phyloP scores from a whole-genome alignment of 305 asterid species.

The Solanum hybrid region DNA sequence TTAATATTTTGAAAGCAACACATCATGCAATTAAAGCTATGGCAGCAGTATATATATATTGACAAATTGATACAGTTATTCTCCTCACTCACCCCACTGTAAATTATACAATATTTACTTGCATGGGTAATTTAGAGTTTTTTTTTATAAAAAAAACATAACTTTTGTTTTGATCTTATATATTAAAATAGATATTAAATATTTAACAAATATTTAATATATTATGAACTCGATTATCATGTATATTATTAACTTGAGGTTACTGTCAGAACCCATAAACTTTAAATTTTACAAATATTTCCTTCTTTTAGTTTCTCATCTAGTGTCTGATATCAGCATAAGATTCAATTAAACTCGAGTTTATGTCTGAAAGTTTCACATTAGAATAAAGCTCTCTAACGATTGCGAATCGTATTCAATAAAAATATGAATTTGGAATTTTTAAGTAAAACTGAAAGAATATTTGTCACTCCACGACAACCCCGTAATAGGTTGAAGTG shows the following conservation, averaged over 20 bases:
- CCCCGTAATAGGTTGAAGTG: constrained; percentile 4
- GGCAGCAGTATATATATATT: background rate
- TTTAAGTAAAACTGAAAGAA: accelerated
- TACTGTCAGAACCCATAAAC: accelerated
- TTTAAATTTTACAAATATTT: background rate
- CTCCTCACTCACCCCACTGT: background rate
- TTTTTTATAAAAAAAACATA: no score
- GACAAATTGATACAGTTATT: background rate
- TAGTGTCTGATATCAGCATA: background rate
- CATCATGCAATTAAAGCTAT: background rate
- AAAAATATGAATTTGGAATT: accelerated
- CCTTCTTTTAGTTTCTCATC: background rate
- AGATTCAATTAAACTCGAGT: background rate
- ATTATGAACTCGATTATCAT: background rate
- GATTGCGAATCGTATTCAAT: accelerated
- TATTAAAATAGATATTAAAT: background rate
- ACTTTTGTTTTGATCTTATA: background rate
- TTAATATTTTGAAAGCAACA: background rate
- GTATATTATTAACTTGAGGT: background rate
- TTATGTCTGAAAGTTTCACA: background rate
- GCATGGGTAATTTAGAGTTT: background rate
- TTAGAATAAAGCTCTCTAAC: background rate
- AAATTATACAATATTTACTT: background rate
- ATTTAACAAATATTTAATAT: background rate
- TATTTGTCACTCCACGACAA: accelerated